Evolutionary conservation across 768 basidiomycete genomes (phyloP), one percentile per base, ranked within the genome.

Genomic region (Sporobolomyces roseus): DNA sequence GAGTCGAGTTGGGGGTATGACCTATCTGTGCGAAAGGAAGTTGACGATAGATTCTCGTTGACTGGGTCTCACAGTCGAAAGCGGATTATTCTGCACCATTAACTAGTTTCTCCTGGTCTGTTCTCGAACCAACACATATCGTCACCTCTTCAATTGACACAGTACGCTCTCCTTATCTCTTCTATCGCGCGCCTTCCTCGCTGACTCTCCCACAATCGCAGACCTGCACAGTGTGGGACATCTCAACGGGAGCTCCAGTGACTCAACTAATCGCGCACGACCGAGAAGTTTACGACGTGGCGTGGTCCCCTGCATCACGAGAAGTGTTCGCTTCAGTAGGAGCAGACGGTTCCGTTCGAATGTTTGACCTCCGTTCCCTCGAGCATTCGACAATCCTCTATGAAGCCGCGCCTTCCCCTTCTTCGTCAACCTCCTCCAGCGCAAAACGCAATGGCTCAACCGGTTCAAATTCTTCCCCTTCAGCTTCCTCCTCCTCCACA

Each of bases 81-180:
- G 86, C 90, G 12, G 91, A 93, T 88, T 75, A 85, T 85, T 53
- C 86, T 86, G 93, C 96, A 5, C 96, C 96, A 2, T 80, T 98
- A 70, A 99, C 96, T 17, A 91, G 88, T 78, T 96, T 99, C 80
- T 93, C 93, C 0, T 99, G 96, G 96, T 97, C 96, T 77, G 87
- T 92, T 75, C 89, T 93, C 76, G 83, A 88, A 0, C 92, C 94
- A 1, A 87, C 86, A 70, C 85, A 91, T 56, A 87, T 98, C 74
- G 94, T 98, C 43, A 99, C 96, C 9, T 93, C 94, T 29, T 96
- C 93, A 12, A 94, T 98, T 75, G 96, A 99, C 77, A 99, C 96
- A 6, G 58, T 68, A 38, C 27, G 64, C 17, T 3, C 33, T 30
- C n/a, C n/a, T n/a, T n/a, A n/a, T n/a, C n/a, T n/a, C n/a, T n/a